phyloP scores from a whole-genome alignment of 208 protist species.

The Acanthamoeba triangularis region DNA sequence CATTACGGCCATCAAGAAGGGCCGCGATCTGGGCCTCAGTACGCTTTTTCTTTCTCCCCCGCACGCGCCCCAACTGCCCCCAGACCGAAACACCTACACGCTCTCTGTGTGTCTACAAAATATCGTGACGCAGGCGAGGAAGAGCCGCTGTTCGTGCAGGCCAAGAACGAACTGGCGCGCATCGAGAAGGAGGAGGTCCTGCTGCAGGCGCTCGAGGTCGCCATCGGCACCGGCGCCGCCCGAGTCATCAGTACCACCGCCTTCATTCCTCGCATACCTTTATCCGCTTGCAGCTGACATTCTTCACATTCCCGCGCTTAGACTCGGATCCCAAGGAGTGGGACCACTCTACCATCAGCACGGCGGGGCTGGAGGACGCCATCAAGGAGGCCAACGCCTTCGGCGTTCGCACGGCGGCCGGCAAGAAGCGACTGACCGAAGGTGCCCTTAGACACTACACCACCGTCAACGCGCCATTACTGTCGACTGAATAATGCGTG shows the following conservation, averaged over 20 bases:
- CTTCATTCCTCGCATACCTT: not conserved
- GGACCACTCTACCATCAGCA: constrained; percentile 15
- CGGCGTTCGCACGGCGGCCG: not conserved
- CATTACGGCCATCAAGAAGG: not conserved
- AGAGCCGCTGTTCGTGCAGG: not conserved
- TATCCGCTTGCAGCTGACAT: not conserved
- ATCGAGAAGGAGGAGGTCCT: constrained; percentile 29
- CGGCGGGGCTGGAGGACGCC: not conserved
- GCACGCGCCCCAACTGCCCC: too few species aligned
- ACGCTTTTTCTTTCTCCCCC: not conserved
- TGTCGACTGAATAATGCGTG: too few species aligned
- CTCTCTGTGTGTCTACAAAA: too few species aligned
- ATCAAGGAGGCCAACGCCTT: not conserved
- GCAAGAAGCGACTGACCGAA: constrained; percentile 3
- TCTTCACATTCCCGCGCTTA: not conserved
- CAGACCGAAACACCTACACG: not conserved
- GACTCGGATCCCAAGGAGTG: not conserved
- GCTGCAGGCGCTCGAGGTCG: not conserved
- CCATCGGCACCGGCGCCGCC: not conserved
- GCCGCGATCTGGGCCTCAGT: not conserved
- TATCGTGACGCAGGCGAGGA: not conserved
- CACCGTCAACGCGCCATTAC: not conserved
- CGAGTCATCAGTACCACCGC: not conserved
- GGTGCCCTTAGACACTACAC: not conserved
- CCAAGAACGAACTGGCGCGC: constrained; percentile 10